Evolutionary conservation across 164 flowering plant species (phyloP), one percentile per base, ranked within the genome.

Genomic region (Stephania yunnanensis): DNA sequence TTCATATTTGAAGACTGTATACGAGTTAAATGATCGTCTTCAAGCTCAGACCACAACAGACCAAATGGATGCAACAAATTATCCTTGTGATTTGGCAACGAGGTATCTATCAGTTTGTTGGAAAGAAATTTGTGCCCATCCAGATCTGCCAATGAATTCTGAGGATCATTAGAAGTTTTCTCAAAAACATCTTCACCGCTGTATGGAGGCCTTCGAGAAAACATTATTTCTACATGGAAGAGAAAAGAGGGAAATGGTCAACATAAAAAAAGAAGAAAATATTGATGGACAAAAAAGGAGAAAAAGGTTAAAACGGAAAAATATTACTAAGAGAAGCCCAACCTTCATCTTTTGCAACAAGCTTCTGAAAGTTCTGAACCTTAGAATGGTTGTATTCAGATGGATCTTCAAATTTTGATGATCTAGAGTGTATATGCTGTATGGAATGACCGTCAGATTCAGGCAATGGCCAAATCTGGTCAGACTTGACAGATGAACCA

Each of bases 41-140:
- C 92, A 67, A 91, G 89, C 84, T 94, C 98, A 80, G 98, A 91
- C 94, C 91, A 87, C 64, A 86, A 74, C 74, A 92, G 80, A 44
- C 97, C 95, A 84, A 91, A 86, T 44, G 95, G 98, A 78, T 91
- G 93, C 83, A 91, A 69, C 81, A 83, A 86, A 76, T 78, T 83
- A 48, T 85, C 87, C 13, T 81, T 81, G 74, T 80, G 81, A 73
- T 70, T 78, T 11, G 81, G 84, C 72, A 84, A 31, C 46, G 76
- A 66, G 70, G 83, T 7, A 10, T 83, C 88, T 20, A 78, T 53
- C 25, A 76, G 19, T 68, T 88, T 87, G 81, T 71, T 81, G 36
- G 79, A 65, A 78, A 77, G 75, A 73, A 84, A 77, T 74, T 80
- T 82, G 15, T 78, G 84, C 67, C 76, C 76, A 5, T 72, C 22